Conservation (phyloP, 306 rosid species). For the Sicyos edulis region DNA sequence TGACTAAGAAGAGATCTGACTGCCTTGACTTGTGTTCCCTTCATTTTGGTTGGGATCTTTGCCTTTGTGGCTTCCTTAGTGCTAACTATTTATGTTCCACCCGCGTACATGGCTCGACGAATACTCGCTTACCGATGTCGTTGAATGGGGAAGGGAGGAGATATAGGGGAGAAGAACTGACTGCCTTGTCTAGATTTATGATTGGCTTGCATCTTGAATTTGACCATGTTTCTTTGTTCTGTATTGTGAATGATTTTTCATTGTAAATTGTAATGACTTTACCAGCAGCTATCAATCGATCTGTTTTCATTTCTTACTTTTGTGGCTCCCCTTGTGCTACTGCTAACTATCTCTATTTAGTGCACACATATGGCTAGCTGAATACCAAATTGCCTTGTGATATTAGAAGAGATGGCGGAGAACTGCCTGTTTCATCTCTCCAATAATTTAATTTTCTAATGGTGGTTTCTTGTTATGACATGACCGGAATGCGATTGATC, state of each 20-base stretch:
- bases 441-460: not conserved
- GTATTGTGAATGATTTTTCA: not conserved
- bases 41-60: not conserved
- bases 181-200: not conserved
- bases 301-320: not conserved
- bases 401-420: not conserved
- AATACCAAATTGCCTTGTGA: not conserved
- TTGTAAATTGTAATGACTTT: not conserved
- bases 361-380: not conserved
- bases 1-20: too few relatives aligned
- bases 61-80: not conserved
- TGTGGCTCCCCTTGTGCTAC: too few relatives aligned
- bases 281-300: not conserved
- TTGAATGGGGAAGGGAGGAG: not conserved
- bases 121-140: not conserved
- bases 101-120: not conserved
- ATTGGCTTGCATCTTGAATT: slow-evolving; percentile 8
- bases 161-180: not conserved
- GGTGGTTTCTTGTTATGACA: not conserved
- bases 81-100: not conserved
- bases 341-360: not conserved
- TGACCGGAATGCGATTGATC: not conserved
- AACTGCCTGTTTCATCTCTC: not conserved
- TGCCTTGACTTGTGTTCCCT: too few relatives aligned
- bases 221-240: not conserved